These are phyloP conservation scores for Boletus subcaerulescens DNA, from an alignment of 768 basidiomycete genomes.

Conservation along the genomic window DNA sequence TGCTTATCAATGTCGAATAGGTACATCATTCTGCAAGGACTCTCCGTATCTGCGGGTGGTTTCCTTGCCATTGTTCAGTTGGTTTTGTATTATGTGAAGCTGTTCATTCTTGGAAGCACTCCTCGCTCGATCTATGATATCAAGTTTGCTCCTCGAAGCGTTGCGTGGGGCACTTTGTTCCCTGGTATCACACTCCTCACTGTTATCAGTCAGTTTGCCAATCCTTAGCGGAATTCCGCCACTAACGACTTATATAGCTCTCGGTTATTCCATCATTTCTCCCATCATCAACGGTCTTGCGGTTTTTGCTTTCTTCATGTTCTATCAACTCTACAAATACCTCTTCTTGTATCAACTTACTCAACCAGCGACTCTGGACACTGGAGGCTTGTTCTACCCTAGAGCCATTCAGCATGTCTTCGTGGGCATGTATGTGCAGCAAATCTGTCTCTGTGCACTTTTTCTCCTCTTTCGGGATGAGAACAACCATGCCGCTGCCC, in stretches of 20 bases:
- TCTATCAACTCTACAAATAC: slow-evolving; percentile 84
- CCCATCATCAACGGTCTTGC: slow-evolving; percentile 93
- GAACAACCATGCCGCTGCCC: slow-evolving; percentile 49
- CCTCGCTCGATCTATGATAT: slow-evolving; percentile 82
- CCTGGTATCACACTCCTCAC: slow-evolving; percentile 70
- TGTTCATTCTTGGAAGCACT: slow-evolving; percentile 84
- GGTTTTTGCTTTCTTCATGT: slow-evolving; percentile 74
- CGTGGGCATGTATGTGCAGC: slow-evolving; percentile 89
- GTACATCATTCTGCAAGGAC: slow-evolving; percentile 77
- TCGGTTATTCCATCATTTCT: slow-evolving; percentile 85
- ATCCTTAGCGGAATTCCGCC: neutral
- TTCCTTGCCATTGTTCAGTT: slow-evolving; percentile 78
- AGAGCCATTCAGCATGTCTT: slow-evolving; percentile 92
- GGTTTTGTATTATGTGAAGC: slow-evolving; percentile 85
- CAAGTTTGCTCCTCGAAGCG: slow-evolving; percentile 67
- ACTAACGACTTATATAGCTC: slow-evolving; percentile 37
- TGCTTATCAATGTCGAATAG: slow-evolving; percentile 32
- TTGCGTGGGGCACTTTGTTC: slow-evolving; percentile 77
- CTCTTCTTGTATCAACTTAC: slow-evolving; percentile 80
- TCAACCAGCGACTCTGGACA: slow-evolving; percentile 67
- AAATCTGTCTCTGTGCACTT: slow-evolving; percentile 78
- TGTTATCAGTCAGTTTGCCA: slow-evolving; percentile 64
- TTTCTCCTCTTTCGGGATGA: slow-evolving; percentile 82
- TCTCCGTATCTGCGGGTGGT: slow-evolving; percentile 74
- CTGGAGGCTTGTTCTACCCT: slow-evolving; percentile 94